A percentile compares a stretch with the other conserved stretches of the same genome.
These are phyloP conservation scores for Graphilbum fragrans DNA, from an alignment of 2,329 filamentous ascomycete genomes.

Conservation along the genomic window DNA sequence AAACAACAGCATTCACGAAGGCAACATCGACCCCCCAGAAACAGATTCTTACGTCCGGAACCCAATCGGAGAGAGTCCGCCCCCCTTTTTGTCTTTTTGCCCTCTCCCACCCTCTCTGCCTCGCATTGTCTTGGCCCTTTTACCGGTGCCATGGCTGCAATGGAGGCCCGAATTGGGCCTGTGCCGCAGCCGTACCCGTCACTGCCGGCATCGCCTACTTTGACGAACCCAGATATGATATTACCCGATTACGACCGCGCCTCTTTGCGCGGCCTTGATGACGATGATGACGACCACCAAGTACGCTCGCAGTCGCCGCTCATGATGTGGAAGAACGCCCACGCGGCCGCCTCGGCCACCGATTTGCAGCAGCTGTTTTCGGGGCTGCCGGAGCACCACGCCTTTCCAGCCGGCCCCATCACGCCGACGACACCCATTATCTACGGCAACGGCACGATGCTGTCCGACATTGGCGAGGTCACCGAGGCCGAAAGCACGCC, in stretches of 20 bases:
- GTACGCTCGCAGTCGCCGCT: slow-evolving; percentile 35
- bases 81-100: too few relatives aligned
- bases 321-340: slow-evolving; percentile 38
- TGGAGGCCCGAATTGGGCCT: slow-evolving; percentile 15
- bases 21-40: too few relatives aligned
- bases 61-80: too few relatives aligned
- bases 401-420: slow-evolving; percentile 29
- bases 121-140: not conserved
- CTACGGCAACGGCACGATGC: slow-evolving; percentile 57
- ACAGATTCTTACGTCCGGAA: too few relatives aligned
- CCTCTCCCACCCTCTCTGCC: not conserved
- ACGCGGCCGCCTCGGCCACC: slow-evolving; percentile 18
- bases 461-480: slow-evolving; percentile 51
- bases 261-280: slow-evolving; percentile 36
- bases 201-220: slow-evolving; percentile 63
- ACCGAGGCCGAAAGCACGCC: slow-evolving; percentile 38
- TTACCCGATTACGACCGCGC: slow-evolving; percentile 60
- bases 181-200: slow-evolving; percentile 27
- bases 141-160: slow-evolving; percentile 7
- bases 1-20: too few relatives aligned
- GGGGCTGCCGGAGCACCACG: slow-evolving; percentile 16
- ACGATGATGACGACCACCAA: slow-evolving; percentile 21
- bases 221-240: slow-evolving; percentile 94
- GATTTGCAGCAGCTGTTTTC: slow-evolving; percentile 30
- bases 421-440: slow-evolving; percentile 52